Evolutionary conservation across 2,329 filamentous ascomycete species (phyloP).

Genomic region (Penicillium sp.): DNA sequence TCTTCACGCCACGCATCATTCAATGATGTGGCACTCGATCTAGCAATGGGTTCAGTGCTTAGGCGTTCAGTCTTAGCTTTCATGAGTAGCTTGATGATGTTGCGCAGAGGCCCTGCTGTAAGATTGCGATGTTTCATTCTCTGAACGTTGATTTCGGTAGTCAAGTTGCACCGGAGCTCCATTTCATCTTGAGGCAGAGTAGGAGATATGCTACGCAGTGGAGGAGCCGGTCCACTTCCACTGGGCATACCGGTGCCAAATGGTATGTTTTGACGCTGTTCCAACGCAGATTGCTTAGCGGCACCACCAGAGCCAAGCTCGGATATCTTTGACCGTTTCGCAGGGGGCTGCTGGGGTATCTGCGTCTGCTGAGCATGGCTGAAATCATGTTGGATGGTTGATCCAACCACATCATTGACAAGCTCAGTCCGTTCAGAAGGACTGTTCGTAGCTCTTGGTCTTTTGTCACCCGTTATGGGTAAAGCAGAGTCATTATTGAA

Average conservation of each 20-base stretch:
- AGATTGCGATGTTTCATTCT: neutral
- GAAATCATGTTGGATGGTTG: neutral
- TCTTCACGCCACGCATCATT: neutral
- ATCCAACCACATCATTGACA: neutral
- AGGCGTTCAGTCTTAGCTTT: neutral
- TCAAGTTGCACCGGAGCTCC: conserved; percentile 2
- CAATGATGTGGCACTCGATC: too few species aligned
- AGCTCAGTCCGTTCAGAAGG: neutral
- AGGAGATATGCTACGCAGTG: neutral
- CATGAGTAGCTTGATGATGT: neutral
- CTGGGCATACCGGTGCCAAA: too few species aligned
- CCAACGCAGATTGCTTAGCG: neutral
- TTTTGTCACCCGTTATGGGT: neutral
- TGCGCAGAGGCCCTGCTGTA: neutral
- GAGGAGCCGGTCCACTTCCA: neutral
- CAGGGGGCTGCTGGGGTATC: neutral
- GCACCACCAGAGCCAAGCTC: neutral
- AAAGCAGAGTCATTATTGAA: neutral
- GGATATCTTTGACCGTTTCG: neutral
- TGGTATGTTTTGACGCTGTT: neutral
- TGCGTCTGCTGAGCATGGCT: neutral
- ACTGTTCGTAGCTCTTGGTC: too few species aligned
- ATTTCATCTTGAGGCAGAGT: neutral
- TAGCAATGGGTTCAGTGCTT: neutral
- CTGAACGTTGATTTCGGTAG: conserved; percentile 1